Conservation (phyloP, 805 yeast genomes). For the Wickerhamiella azyma region DNA sequence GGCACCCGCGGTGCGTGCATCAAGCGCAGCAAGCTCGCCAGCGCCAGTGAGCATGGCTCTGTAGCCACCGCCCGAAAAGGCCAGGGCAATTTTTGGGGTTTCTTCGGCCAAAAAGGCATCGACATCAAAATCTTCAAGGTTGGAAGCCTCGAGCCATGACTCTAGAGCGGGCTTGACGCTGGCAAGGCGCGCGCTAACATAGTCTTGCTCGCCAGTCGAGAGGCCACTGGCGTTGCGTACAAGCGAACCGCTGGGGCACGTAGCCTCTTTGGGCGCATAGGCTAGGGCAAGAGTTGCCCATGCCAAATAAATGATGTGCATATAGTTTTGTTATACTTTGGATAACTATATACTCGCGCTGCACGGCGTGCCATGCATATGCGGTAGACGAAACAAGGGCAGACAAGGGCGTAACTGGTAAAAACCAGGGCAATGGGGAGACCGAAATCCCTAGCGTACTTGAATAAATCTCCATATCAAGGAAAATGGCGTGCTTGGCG, state of each 20-base stretch:
- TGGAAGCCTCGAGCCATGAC: background rate
- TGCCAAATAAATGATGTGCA: no score
- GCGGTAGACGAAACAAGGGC: no score
- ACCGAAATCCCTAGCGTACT: no score
- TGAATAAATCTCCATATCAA: no score
- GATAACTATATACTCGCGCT: no score
- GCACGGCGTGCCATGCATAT: no score
- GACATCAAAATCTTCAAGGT: background rate
- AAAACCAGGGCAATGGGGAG: no score
- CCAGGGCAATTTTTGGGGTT: conserved; percentile 24
- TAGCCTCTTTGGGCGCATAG: background rate
- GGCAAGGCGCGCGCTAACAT: background rate
- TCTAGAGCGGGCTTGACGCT: background rate
- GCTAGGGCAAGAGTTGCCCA: background rate
- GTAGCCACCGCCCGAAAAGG: conserved; percentile 82
- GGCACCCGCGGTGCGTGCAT: background rate
- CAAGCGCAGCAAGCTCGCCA: conserved; percentile 24
- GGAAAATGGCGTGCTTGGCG: no score
- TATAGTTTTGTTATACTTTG: no score
- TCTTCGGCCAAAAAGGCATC: background rate
- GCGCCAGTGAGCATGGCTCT: conserved; percentile 49
- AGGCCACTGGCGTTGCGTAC: background rate
- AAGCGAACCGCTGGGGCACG: background rate
- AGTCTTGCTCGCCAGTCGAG: background rate
- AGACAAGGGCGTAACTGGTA: no score